A percentile compares a stretch with the other conserved stretches of the same genome.
Evolutionary conservation across 1,284 basidiomycete genomes (phyloP).

Genomic region (Pyrrhoderma lamaoense): DNA sequence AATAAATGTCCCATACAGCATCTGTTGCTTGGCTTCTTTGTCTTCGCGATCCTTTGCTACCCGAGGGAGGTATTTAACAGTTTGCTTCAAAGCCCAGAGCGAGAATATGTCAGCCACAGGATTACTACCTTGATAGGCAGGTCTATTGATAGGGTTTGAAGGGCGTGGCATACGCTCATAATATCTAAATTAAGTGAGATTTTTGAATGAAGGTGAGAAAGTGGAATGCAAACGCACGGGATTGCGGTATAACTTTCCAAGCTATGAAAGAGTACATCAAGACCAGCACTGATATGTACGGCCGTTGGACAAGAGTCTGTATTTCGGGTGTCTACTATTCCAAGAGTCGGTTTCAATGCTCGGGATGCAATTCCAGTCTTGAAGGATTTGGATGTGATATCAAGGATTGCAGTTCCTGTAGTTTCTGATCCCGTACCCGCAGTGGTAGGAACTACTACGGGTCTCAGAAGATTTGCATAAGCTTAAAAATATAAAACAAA

Average conservation of each 20-base stretch:
- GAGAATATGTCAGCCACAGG: conserved; percentile 96
- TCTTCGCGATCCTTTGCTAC: conserved; percentile 78
- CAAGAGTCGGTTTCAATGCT: conserved; percentile 84
- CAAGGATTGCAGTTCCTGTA: conserved; percentile 95
- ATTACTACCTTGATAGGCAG: conserved; percentile 94
- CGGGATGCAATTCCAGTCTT: conserved; percentile 96
- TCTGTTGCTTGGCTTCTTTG: conserved; percentile 80
- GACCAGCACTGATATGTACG: conserved; percentile 85
- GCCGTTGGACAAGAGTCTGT: conserved; percentile 80
- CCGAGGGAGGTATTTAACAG: conserved; percentile 85
- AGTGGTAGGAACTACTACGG: conserved; percentile 73
- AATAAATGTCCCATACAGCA: conserved; percentile 60
- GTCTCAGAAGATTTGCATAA: neutral
- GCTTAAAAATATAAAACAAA: conserved; percentile 22
- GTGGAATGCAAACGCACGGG: conserved; percentile 44
- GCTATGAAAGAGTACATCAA: conserved; percentile 93
- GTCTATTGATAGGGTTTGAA: conserved; percentile 81
- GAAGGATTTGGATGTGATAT: conserved; percentile 84
- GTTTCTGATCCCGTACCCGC: conserved; percentile 98
- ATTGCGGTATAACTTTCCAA: conserved; percentile 91
- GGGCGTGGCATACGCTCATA: conserved; percentile 86
- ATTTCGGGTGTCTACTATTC: conserved; percentile 81
- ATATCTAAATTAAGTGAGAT: no score
- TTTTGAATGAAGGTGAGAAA: neutral
- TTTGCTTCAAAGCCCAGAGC: conserved; percentile 88